phyloP scores from a whole-genome alignment of 2,329 filamentous ascomycete species.

The Talaromyces sp. region DNA sequence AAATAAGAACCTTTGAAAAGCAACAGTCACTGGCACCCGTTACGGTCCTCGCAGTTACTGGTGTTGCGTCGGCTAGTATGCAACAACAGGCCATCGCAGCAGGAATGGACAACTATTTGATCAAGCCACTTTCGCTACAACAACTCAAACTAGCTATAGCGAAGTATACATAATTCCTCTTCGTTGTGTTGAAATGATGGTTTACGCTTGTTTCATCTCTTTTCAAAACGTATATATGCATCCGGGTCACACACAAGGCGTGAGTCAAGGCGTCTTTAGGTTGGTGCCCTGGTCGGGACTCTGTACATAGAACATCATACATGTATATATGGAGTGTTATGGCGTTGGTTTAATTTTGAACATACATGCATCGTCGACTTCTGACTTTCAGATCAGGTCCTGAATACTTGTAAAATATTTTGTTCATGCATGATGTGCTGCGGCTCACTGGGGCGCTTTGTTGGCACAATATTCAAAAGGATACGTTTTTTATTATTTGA shows the following conservation, averaged over 20 bases:
- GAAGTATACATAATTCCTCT: neutral
- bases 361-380: neutral
- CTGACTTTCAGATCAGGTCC: too few relatives aligned
- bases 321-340: neutral
- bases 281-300: neutral
- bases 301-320: neutral
- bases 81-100: slow-evolving; percentile 31
- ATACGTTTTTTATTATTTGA: too few relatives aligned
- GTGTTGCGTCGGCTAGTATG: slow-evolving; percentile 31
- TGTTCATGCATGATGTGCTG: too few relatives aligned
- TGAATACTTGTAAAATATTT: too few relatives aligned
- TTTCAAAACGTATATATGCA: neutral
- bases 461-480: too few relatives aligned
- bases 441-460: too few relatives aligned
- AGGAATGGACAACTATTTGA: slow-evolving; percentile 32
- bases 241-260: neutral
- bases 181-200: neutral
- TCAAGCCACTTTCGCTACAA: slow-evolving; percentile 32
- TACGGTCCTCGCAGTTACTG: slow-evolving; percentile 33
- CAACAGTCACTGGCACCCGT: slow-evolving; percentile 23
- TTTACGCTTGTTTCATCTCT: neutral
- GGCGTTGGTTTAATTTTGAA: neutral
- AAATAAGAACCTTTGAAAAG: slow-evolving; percentile 38
- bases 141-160: slow-evolving; percentile 27
- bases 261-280: neutral